phyloP scores from a whole-genome alignment of 352 stramenopile species.

The Plasmopara halstedii region DNA sequence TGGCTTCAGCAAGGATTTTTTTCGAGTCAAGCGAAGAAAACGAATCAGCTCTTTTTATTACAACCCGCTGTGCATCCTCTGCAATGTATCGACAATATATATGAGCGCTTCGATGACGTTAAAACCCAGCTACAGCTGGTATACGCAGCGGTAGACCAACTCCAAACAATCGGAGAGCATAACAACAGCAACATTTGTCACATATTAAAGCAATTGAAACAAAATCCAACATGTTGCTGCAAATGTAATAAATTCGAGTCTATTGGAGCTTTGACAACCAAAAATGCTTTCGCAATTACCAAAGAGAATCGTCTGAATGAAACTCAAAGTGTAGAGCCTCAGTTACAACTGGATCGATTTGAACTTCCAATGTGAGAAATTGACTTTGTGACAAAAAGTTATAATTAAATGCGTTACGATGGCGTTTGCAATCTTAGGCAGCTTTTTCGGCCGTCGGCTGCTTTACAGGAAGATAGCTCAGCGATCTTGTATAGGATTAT shows the following conservation, averaged over 20 bases:
- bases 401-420: background rate
- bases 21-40: background rate
- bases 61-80: background rate
- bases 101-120: constrained; percentile 8
- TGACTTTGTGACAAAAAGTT: background rate
- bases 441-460: background rate
- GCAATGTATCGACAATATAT: constrained; percentile 9
- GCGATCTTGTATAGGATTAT: constrained; percentile 10
- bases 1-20: constrained; percentile 9
- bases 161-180: constrained; percentile 5
- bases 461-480: constrained; percentile 6
- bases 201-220: constrained; percentile 4
- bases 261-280: background rate
- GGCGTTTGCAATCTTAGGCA: constrained; percentile 3
- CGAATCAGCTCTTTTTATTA: constrained; percentile 2
- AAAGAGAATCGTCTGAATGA: background rate
- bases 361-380: constrained; percentile 15
- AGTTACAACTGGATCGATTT: constrained; percentile 7
- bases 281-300: background rate
- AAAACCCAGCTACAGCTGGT: constrained; percentile 22
- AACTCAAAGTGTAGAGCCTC: background rate
- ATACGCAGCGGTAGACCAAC: constrained; percentile 9
- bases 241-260: background rate
- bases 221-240: constrained; percentile 2
- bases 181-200: constrained; percentile 1